Base-by-base conservation (phyloP, 1,284 basidiomycete genomes). In the Rhodofomes roseus region DNA sequence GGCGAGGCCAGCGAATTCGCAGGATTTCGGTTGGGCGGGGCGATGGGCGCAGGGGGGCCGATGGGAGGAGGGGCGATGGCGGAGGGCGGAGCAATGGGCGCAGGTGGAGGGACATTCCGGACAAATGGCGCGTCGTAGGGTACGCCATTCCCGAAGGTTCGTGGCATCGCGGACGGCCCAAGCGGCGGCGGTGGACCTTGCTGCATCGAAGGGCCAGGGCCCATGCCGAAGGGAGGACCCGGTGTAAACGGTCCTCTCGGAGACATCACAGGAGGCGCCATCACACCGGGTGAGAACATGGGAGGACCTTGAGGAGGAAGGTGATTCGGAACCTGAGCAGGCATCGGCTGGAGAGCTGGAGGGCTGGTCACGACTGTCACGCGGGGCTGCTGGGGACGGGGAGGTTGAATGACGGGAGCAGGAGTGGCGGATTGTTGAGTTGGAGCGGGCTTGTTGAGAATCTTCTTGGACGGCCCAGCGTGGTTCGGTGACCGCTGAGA, bases 31-130 rank as follows among this genome's bases (percentile, higher is more conserved):
- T 64, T 63, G 22, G 76, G 75, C 2, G 75, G 76, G 5, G 81
- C 88, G 57, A 90, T 88, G 1, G 87, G 85, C 11, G 82, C 55
- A 62, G 60, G 60, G 9, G 74, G 74, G 2, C 79, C 87, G 55
- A 89, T 87, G 1, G 87, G 84, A 4, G 81, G 69, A 12, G 71
- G 66, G 18, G 70, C 70, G 44, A 76, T 71, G 37, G 75, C 41
- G 16, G 58, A 34, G 41, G 58, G 58, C 7, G 73, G 74, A 1
- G 79, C 87, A 56, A 89, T 87, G 1, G 87, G 84, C 4, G 81
- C 71, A 63, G 73, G 73, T 20, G 75, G 71, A 18, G 73, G 72
- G 53, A 79, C 69, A 41, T 74, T 71, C 52, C 77, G 75, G 2
- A 74, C 73, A 43, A 81, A 83, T 4, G 71, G 68, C 3, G 76